Evolutionary conservation across 352 stramenopile species (phyloP).

Genomic region (Phytophthora agathidicida): DNA sequence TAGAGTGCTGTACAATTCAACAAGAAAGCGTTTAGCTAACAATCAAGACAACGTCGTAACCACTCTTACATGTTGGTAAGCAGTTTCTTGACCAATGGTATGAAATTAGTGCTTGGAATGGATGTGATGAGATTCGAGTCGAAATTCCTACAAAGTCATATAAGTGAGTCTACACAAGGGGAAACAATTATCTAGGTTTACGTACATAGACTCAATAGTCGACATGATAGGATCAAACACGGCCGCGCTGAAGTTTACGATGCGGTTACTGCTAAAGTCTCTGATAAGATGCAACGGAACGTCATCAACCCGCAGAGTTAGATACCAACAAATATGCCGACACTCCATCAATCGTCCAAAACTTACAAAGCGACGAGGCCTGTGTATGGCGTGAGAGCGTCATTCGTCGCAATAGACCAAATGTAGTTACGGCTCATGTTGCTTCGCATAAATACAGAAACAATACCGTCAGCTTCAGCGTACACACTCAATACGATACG

Average conservation of each 20-base stretch:
- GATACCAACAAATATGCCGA: not conserved
- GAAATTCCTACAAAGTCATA: conserved; percentile 43
- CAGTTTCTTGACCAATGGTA: conserved; percentile 44
- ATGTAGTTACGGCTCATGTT: conserved; percentile 73
- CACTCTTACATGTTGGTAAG: conserved; percentile 55
- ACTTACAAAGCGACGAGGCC: conserved; percentile 55
- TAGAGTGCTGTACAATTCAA: conserved; percentile 38
- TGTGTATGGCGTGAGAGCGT: conserved; percentile 49
- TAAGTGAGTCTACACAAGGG: too few species aligned
- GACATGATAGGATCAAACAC: conserved; percentile 54
- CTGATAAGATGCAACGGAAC: conserved; percentile 21
- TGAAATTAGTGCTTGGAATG: conserved; percentile 61
- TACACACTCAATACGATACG: not conserved
- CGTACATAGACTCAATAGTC: conserved; percentile 61
- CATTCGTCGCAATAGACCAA: conserved; percentile 61
- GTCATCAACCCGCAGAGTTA: not conserved
- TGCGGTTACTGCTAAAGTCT: conserved; percentile 60
- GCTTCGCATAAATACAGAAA: conserved; percentile 19
- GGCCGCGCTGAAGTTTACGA: conserved; percentile 60
- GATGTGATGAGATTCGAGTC: conserved; percentile 67
- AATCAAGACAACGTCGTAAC: not conserved
- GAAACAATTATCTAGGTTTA: too few species aligned
- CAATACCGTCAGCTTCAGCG: not conserved
- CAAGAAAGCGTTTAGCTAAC: not conserved
- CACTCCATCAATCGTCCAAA: not conserved